Conservation (phyloP, 148 eudicot genomes). For the Fagopyrum homotropicum region DNA sequence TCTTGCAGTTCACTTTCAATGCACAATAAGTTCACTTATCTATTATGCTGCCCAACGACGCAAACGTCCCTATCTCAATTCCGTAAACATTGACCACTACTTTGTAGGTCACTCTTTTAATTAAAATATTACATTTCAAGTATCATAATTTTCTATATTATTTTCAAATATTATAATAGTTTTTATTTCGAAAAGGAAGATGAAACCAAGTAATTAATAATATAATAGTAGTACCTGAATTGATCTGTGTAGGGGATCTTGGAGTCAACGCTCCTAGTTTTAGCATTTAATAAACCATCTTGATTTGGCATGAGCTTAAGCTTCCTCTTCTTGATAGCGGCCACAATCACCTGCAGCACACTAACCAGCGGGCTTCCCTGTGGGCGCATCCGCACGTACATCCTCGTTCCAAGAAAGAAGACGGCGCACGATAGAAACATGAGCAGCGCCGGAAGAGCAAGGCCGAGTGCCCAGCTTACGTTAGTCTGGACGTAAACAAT, state of each 20-base stretch:
- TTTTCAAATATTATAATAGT: no score
- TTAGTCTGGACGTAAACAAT: constrained; percentile 49
- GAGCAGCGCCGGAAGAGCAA: constrained; percentile 42
- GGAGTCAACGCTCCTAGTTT: constrained; percentile 29
- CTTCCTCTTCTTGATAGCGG: constrained; percentile 38
- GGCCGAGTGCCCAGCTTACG: constrained; percentile 46
- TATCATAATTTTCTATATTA: no score
- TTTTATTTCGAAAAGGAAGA: no score
- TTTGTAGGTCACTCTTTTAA: background rate
- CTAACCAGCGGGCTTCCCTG: constrained; percentile 48
- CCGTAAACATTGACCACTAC: background rate
- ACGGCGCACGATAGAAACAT: constrained; percentile 45
- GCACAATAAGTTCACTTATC: background rate
- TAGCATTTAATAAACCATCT: constrained; percentile 18
- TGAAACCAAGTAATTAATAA: no score
- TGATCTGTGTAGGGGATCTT: constrained; percentile 42
- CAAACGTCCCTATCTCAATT: background rate
- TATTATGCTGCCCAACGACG: background rate
- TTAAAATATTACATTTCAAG: no score
- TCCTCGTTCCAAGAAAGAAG: constrained; percentile 40
- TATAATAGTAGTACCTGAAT: constrained; percentile 31
- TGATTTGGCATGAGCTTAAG: constrained; percentile 19
- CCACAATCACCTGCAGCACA: constrained; percentile 36
- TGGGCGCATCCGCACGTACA: constrained; percentile 42
- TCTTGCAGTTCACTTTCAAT: background rate